A percentile compares a stretch with the other conserved stretches of the same genome.
These are phyloP conservation scores for Sporisorium iseilematis-ciliati DNA, from an alignment of 1,284 basidiomycete genomes.

Conservation along the genomic window DNA sequence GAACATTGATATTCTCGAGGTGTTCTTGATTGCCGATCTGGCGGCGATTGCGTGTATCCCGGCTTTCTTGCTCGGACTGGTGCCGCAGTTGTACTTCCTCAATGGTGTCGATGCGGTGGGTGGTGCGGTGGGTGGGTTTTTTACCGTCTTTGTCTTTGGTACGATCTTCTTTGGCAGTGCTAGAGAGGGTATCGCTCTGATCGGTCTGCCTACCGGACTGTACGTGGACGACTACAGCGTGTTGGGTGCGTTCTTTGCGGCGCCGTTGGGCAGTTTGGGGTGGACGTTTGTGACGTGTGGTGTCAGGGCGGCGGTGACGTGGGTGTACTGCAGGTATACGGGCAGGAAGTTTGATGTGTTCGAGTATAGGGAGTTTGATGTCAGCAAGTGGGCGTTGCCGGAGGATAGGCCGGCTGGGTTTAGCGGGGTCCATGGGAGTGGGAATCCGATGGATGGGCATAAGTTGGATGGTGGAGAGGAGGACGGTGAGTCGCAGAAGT, in stretches of 20 bases:
- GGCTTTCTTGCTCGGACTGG: conserved; percentile 63
- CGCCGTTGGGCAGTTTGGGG: conserved; percentile 64
- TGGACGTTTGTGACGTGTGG: conserved; percentile 61
- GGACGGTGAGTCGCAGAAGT: too few species aligned
- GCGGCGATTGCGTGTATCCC: conserved; percentile 67
- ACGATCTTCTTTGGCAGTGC: conserved; percentile 65
- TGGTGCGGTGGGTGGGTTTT: conserved; percentile 68
- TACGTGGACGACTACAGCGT: conserved; percentile 67
- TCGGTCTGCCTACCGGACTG: conserved; percentile 65
- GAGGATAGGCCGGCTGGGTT: conserved; percentile 59
- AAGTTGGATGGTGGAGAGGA: conserved; percentile 43
- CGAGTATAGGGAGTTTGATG: conserved; percentile 51
- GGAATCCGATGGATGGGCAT: conserved; percentile 59
- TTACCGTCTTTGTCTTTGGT: conserved; percentile 69
- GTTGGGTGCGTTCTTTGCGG: conserved; percentile 68
- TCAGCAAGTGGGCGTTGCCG: conserved; percentile 53
- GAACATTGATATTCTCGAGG: conserved; percentile 68
- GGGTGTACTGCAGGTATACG: conserved; percentile 43
- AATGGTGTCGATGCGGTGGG: conserved; percentile 67
- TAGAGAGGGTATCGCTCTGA: conserved; percentile 53
- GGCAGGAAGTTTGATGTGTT: conserved; percentile 52
- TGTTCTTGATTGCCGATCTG: conserved; percentile 69
- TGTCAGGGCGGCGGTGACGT: conserved; percentile 42
- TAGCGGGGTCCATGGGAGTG: conserved; percentile 45
- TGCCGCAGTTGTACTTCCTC: conserved; percentile 62